These are phyloP conservation scores for Globisporangium paddicum DNA, from an alignment of 352 stramenopile species.

Conservation along the genomic window DNA sequence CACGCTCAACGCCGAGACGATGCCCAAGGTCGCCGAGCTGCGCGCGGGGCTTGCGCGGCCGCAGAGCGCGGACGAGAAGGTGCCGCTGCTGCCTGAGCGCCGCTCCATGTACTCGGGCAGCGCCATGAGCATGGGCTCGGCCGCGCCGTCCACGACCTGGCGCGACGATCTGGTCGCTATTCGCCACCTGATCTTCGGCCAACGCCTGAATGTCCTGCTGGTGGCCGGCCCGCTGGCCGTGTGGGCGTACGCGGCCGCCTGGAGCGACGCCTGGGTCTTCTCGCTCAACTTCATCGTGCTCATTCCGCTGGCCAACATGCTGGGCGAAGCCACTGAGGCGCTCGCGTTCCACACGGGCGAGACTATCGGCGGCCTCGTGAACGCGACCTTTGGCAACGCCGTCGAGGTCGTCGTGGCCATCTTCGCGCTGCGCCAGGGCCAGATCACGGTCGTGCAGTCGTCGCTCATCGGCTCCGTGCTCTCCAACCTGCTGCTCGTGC, in stretches of 20 bases:
- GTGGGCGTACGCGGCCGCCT: slow-evolving; percentile 53
- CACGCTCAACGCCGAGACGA: slow-evolving; percentile 30
- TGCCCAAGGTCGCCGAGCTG: slow-evolving; percentile 10
- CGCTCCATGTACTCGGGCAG: slow-evolving; percentile 18
- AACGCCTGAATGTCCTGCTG: slow-evolving; percentile 72
- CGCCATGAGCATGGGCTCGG: slow-evolving; percentile 29
- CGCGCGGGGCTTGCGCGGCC: background rate
- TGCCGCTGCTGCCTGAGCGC: slow-evolving; percentile 11
- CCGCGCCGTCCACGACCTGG: slow-evolving; percentile 19
- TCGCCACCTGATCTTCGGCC: slow-evolving; percentile 32
- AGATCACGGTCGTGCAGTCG: slow-evolving; percentile 96
- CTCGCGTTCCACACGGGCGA: slow-evolving; percentile 96
- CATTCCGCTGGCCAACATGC: slow-evolving; percentile 93
- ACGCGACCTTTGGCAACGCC: slow-evolving; percentile 98
- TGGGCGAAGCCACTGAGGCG: slow-evolving; percentile 97
- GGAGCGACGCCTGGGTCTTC: slow-evolving; percentile 87
- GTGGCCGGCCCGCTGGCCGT: slow-evolving; percentile 54
- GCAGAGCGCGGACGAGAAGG: slow-evolving; percentile 3
- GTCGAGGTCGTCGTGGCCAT: slow-evolving; percentile 96
- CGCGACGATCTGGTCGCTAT: slow-evolving; percentile 43
- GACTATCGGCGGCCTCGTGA: slow-evolving; percentile 96
- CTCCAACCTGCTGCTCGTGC: slow-evolving; percentile 97
- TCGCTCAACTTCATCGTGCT: slow-evolving; percentile 96
- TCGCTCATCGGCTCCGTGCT: slow-evolving; percentile 97
- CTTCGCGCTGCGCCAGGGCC: slow-evolving; percentile 90